Percentiles rank a stretch among this genome's conserved stretches.
Conservation (phyloP, 2,329 filamentous ascomycete genomes). For the Phoma herbarum region DNA sequence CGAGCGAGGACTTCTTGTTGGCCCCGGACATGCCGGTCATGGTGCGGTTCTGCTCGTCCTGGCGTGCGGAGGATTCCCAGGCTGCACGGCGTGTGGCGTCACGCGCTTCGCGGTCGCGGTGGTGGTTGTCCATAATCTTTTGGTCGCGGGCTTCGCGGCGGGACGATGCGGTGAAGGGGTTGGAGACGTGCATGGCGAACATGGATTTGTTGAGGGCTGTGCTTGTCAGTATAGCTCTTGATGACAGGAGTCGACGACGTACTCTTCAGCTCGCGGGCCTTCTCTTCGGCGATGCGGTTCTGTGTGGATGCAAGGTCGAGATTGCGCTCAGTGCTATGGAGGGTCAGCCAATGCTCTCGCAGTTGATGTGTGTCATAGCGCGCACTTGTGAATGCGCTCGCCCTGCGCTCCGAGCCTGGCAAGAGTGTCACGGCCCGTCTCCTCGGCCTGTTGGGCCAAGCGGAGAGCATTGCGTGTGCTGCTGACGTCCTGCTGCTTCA, state of each 20-base stretch:
- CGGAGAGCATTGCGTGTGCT: slow-evolving; percentile 70
- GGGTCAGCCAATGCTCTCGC: slow-evolving; percentile 46
- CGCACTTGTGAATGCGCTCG: slow-evolving; percentile 48
- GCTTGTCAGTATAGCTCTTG: background rate
- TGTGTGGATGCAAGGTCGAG: slow-evolving; percentile 81
- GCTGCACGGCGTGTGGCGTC: slow-evolving; percentile 66
- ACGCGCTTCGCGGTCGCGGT: slow-evolving; percentile 63
- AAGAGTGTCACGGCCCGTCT: slow-evolving; percentile 66
- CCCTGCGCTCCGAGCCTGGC: slow-evolving; percentile 45
- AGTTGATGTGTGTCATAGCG: background rate
- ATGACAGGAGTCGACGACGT: slow-evolving; percentile 1
- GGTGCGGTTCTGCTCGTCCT: slow-evolving; percentile 33
- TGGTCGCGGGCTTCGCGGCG: slow-evolving; percentile 64
- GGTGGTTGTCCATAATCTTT: slow-evolving; percentile 69
- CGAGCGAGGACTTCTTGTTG: slow-evolving; percentile 37
- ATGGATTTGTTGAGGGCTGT: slow-evolving; percentile 79
- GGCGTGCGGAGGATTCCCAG: slow-evolving; percentile 43
- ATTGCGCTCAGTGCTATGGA: slow-evolving; percentile 68
- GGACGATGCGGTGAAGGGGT: slow-evolving; percentile 69
- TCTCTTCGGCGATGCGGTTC: slow-evolving; percentile 80
- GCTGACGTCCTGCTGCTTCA: slow-evolving; percentile 77
- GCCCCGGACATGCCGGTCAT: slow-evolving; percentile 24
- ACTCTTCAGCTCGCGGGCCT: slow-evolving; percentile 81
- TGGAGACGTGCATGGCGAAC: slow-evolving; percentile 79
- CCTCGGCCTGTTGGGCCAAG: slow-evolving; percentile 73